Evolutionary conservation across 805 yeast species (phyloP), one percentile per base, ranked within the genome.

Genomic region (Barnettozyma vustinii): DNA sequence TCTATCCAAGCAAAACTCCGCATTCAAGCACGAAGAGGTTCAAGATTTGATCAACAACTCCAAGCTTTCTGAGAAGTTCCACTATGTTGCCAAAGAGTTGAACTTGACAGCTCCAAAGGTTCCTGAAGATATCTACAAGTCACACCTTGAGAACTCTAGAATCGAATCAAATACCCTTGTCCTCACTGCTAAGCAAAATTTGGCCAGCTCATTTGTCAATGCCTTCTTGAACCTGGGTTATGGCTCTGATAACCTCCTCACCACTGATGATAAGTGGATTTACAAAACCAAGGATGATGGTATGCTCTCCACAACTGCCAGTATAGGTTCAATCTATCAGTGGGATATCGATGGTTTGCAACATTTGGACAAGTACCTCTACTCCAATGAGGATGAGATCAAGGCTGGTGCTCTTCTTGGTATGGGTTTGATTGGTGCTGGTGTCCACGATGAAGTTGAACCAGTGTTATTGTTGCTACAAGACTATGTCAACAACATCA

Each of bases 331-430:
- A 6, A 77, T 94, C 54, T 83, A 83, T 64, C 89, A 88, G 63
- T 94, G 99, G 99, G 87, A 92, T 68, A 80, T 82, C 59, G 92
- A 87, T 57, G 98, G 97, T 54, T 77, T 94, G 55, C 97, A 92
- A 69, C 80, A 80, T 49, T 75, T 94, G 59, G 98, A 94, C 69
- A 87, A 86, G 66, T 91, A 85, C 66, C 72, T 92, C 50, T 91
- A 91, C 62, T 84, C 96, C 4, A 77, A 83, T 16, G 96, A 90
- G 59, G 84, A 81, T 50, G 92, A 88, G 61, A 80, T 91, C 56
- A 89, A 89, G 70, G 97, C 98, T 7, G 99, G 99, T 69, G 96
- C 99, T 5, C 74, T 94, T 50, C 76, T 94, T 56, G 99, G 98
- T 66, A 88, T 89, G 67, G 99, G 98, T 66, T 77, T 94, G 43